phyloP scores from a whole-genome alignment of 208 protist genomes.

The Phytomonas francai region DNA sequence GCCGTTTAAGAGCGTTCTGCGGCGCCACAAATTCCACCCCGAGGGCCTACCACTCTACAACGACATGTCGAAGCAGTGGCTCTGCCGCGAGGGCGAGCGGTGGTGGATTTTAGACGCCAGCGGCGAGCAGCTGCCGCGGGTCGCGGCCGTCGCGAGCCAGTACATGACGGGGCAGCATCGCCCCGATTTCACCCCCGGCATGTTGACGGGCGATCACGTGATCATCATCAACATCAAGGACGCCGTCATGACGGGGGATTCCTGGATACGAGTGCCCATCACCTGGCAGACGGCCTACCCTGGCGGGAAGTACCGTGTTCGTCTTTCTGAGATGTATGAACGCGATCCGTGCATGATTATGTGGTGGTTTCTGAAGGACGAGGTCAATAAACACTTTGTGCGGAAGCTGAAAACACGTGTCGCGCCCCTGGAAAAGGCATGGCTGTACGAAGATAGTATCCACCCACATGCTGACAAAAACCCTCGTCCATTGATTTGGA shows the following conservation, averaged over 20 bases:
- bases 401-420: slow-evolving; percentile 86
- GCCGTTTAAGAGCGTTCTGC: slow-evolving; percentile 87
- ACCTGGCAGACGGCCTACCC: slow-evolving; percentile 90
- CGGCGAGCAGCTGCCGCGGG: slow-evolving; percentile 79
- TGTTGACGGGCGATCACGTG: slow-evolving; percentile 86
- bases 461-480: slow-evolving; percentile 85
- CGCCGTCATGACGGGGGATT: slow-evolving; percentile 84
- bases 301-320: slow-evolving; percentile 85
- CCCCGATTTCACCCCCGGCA: slow-evolving; percentile 85
- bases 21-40: slow-evolving; percentile 84
- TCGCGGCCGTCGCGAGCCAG: slow-evolving; percentile 72
- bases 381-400: slow-evolving; percentile 87
- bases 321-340: slow-evolving; percentile 88
- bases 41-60: slow-evolving; percentile 86
- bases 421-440: slow-evolving; percentile 88
- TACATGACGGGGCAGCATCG: slow-evolving; percentile 89
- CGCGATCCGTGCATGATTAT: slow-evolving; percentile 91
- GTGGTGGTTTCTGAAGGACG: slow-evolving; percentile 88
- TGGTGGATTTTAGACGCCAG: slow-evolving; percentile 88
- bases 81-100: slow-evolving; percentile 82
- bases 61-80: slow-evolving; percentile 88
- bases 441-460: slow-evolving; percentile 84
- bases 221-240: slow-evolving; percentile 90
- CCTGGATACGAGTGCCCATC: slow-evolving; percentile 86
- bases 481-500: slow-evolving; percentile 77